Evolutionary conservation across 176 grass and related monocot species (phyloP).

Genomic region (Carex cristatella): DNA sequence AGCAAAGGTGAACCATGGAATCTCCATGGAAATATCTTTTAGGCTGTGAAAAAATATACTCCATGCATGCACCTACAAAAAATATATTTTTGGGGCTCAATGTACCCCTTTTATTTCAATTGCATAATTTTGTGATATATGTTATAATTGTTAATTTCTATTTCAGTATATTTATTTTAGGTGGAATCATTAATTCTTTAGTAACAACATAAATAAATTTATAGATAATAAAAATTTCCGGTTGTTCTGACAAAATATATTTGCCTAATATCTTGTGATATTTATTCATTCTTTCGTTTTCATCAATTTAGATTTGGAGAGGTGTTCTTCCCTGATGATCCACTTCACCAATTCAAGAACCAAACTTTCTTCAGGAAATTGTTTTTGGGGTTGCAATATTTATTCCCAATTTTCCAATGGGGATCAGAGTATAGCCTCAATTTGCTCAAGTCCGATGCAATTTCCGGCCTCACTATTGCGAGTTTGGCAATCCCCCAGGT

Average conservation of each 20-base stretch:
- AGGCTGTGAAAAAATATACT: neutral
- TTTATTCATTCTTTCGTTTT: neutral
- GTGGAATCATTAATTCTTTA: neutral
- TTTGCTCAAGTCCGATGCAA: slow-evolving; percentile 83
- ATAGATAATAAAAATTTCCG: neutral
- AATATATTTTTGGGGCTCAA: neutral
- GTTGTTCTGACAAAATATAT: neutral
- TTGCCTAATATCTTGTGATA: neutral
- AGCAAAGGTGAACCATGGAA: slow-evolving; percentile 9
- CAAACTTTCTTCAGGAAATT: slow-evolving; percentile 53
- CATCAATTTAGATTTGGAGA: slow-evolving; percentile 34
- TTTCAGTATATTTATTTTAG: too few species aligned
- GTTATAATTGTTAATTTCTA: too few species aligned
- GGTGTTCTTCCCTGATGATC: slow-evolving; percentile 97
- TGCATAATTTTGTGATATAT: neutral
- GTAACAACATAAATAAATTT: neutral
- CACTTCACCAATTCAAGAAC: slow-evolving; percentile 90
- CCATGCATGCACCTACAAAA: neutral
- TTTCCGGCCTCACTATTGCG: slow-evolving; percentile 97
- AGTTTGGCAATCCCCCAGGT: slow-evolving; percentile 98
- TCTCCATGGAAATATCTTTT: neutral
- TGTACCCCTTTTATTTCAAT: neutral
- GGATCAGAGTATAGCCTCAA: slow-evolving; percentile 58
- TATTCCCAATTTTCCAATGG: slow-evolving; percentile 96
- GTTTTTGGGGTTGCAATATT: slow-evolving; percentile 63